Conservation (phyloP, 208 protist genomes). For the Endotrypanum monterogeii region DNA sequence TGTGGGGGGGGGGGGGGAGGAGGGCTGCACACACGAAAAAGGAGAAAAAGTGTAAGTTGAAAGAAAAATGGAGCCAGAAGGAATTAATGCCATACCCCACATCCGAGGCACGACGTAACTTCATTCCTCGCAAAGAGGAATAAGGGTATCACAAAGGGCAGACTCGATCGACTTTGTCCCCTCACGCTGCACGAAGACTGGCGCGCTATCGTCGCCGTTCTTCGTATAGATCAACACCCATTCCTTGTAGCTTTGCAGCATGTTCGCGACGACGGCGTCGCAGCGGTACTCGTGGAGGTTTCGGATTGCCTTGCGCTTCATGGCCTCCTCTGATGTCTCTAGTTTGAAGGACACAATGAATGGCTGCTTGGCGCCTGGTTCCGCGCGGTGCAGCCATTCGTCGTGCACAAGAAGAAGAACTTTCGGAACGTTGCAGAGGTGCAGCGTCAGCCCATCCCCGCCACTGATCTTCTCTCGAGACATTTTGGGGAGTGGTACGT, state of each 20-base stretch:
- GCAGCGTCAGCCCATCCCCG: conserved; percentile 63
- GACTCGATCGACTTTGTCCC: conserved; percentile 55
- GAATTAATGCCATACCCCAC: neutral
- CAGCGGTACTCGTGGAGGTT: conserved; percentile 70
- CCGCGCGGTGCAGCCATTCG: conserved; percentile 50
- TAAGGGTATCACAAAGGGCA: conserved; percentile 54
- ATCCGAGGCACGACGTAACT: neutral
- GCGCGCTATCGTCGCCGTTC: conserved; percentile 29
- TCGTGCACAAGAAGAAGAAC: conserved; percentile 52
- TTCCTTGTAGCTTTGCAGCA: conserved; percentile 83
- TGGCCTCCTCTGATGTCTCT: conserved; percentile 65
- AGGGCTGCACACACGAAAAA: no score
- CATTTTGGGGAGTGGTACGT: conserved; percentile 58
- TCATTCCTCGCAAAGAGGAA: conserved; percentile 20
- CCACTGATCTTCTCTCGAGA: conserved; percentile 81
- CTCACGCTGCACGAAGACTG: conserved; percentile 33
- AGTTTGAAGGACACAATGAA: conserved; percentile 85
- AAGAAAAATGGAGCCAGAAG: neutral
- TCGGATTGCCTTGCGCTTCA: conserved; percentile 70
- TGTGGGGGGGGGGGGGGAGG: neutral
- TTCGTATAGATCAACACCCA: conserved; percentile 68
- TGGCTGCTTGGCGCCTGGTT: conserved; percentile 20
- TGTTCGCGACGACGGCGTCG: conserved; percentile 83
- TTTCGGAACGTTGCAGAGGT: conserved; percentile 76
- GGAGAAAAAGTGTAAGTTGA: neutral